phyloP scores from a whole-genome alignment of 1,139 yeast genomes.

The Debaryomyces udenii region DNA sequence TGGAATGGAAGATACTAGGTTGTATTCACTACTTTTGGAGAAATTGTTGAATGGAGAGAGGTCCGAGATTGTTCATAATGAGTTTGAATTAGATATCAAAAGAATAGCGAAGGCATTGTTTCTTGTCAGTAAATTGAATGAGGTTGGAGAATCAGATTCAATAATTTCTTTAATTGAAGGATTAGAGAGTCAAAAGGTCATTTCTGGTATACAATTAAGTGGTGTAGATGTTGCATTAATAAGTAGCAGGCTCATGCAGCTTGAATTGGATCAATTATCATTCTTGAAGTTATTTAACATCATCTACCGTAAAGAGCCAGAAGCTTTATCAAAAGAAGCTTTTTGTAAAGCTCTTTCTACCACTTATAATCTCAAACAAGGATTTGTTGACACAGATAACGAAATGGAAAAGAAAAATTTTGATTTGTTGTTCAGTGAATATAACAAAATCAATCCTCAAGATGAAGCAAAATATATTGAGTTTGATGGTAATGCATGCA shows the following conservation, averaged over 20 bases:
- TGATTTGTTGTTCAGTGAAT: neutral
- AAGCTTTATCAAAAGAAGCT: constrained; percentile 4
- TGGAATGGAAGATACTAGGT: constrained; percentile 11
- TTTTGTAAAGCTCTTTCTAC: constrained; percentile 5
- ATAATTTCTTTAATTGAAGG: neutral
- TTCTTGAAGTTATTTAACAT: constrained; percentile 9
- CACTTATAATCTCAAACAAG: neutral
- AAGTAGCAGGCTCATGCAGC: constrained; percentile 1
- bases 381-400: neutral
- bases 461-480: neutral
- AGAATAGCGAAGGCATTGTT: constrained; percentile 3
- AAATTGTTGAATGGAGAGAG: constrained; percentile 29
- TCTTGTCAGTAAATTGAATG: neutral
- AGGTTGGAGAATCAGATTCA: neutral
- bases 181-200: neutral
- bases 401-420: constrained; percentile 9
- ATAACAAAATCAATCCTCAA: constrained; percentile 12
- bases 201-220: constrained; percentile 1
- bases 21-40: constrained; percentile 23
- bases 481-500: neutral
- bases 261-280: constrained; percentile 6
- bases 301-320: constrained; percentile 6
- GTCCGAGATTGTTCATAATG: constrained; percentile 14
- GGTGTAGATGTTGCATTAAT: constrained; percentile 1
- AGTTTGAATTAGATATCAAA: constrained; percentile 3